phyloP scores from a whole-genome alignment of 2,329 filamentous ascomycete species.

The Westerdykella sp. region DNA sequence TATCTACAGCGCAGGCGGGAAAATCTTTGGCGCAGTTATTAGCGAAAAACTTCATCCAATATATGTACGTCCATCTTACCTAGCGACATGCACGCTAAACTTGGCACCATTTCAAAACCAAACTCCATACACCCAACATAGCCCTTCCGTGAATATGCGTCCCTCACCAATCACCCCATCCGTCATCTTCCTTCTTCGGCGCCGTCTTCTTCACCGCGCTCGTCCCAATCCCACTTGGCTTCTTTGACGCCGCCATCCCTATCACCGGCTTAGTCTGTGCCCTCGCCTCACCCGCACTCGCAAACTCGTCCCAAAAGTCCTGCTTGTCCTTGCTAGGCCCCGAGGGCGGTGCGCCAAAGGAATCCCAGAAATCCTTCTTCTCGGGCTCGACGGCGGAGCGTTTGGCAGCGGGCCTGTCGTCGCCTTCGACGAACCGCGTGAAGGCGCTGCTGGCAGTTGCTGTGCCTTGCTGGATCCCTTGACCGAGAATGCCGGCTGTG shows the following conservation, averaged over 20 bases:
- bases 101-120: constrained; percentile 2
- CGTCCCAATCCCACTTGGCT: constrained; percentile 54
- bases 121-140: constrained; percentile 4
- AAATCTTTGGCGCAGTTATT: too few species aligned
- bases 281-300: constrained; percentile 26
- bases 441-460: constrained; percentile 73
- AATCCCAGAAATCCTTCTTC: constrained; percentile 86
- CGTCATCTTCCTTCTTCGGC: constrained; percentile 48
- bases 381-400: constrained; percentile 48
- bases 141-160: neutral
- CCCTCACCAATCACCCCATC: constrained; percentile 50
- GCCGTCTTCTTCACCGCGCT: constrained; percentile 53
- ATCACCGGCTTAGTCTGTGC: constrained; percentile 30
- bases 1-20: too few species aligned
- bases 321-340: constrained; percentile 48
- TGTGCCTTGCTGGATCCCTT: constrained; percentile 59
- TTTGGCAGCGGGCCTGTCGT: constrained; percentile 27
- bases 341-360: constrained; percentile 64
- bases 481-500: constrained; percentile 50
- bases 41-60: too few species aligned
- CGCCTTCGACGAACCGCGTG: constrained; percentile 80
- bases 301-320: constrained; percentile 48
- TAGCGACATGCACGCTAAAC: neutral
- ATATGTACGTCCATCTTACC: too few species aligned
- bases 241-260: constrained; percentile 27